Conservation (phyloP, 257 asterid genomes). For the Lycium ferocissimum region DNA sequence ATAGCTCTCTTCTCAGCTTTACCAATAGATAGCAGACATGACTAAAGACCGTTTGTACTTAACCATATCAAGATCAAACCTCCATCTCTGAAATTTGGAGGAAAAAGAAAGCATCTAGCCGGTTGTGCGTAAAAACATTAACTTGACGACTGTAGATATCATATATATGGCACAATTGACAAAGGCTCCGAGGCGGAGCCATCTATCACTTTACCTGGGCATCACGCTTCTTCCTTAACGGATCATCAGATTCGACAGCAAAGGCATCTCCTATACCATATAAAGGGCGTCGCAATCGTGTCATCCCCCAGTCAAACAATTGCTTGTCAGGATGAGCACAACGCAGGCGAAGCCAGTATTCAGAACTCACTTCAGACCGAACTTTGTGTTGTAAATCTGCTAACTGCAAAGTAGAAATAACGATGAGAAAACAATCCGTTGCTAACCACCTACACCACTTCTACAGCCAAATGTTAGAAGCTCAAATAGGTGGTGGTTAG, state of each 20-base stretch:
- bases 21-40: neutral
- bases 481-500: neutral
- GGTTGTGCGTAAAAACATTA: neutral
- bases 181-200: neutral
- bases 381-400: constrained; percentile 82
- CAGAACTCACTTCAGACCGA: constrained; percentile 88
- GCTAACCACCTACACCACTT: constrained; percentile 20
- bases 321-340: constrained; percentile 89
- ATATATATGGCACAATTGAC: constrained; percentile 15
- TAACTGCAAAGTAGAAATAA: constrained; percentile 59
- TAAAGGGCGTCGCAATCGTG: constrained; percentile 78
- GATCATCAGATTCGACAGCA: constrained; percentile 86
- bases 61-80: constrained; percentile 9
- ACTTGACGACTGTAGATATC: constrained; percentile 12
- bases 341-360: constrained; percentile 91
- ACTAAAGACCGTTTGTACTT: neutral
- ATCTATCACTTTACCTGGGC: constrained; percentile 65
- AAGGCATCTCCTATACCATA: constrained; percentile 97
- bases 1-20: constrained; percentile 17
- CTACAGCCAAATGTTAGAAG: neutral
- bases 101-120: neutral
- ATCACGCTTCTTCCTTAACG: constrained; percentile 93
- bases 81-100: neutral
- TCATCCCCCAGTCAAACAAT: constrained; percentile 99
- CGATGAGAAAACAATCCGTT: neutral